Conservation (phyloP, 768 basidiomycete species). For the Boletus pseudopeckii region DNA sequence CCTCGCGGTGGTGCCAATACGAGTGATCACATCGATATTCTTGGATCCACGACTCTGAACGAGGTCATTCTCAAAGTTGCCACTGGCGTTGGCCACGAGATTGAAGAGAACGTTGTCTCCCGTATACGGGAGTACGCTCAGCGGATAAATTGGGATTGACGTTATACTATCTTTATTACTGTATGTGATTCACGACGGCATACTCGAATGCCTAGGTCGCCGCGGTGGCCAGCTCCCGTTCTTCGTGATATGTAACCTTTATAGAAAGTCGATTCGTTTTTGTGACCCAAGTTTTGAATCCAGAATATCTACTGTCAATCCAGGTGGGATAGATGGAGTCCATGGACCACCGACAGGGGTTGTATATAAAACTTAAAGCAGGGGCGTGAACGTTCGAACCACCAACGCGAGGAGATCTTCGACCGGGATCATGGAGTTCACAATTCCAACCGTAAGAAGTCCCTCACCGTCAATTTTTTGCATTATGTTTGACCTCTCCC, state of each 20-base stretch:
- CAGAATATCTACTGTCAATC: not conserved
- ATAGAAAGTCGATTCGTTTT: not conserved
- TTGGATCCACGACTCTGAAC: constrained; percentile 77
- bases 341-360: not conserved
- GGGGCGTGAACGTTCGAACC: not conserved
- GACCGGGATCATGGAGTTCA: constrained; percentile 4
- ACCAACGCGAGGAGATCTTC: not conserved
- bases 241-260: not conserved
- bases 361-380: constrained; percentile 7
- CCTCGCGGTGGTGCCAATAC: constrained; percentile 92
- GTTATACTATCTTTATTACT: constrained; percentile 6
- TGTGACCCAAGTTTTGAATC: not conserved
- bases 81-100: constrained; percentile 73
- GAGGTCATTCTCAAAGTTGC: constrained; percentile 90
- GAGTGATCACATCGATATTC: constrained; percentile 85
- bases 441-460: constrained; percentile 25
- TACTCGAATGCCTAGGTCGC: constrained; percentile 1
- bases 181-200: not conserved
- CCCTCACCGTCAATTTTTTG: not conserved
- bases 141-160: constrained; percentile 75
- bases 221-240: constrained; percentile 1
- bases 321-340: not conserved
- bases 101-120: constrained; percentile 69
- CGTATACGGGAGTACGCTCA: constrained; percentile 72
- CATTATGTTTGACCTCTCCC: not conserved